Percentiles rank a stretch among this genome's conserved stretches.
phyloP scores from a whole-genome alignment of 2,329 filamentous ascomycete genomes.

The Colletotrichum australisinense region DNA sequence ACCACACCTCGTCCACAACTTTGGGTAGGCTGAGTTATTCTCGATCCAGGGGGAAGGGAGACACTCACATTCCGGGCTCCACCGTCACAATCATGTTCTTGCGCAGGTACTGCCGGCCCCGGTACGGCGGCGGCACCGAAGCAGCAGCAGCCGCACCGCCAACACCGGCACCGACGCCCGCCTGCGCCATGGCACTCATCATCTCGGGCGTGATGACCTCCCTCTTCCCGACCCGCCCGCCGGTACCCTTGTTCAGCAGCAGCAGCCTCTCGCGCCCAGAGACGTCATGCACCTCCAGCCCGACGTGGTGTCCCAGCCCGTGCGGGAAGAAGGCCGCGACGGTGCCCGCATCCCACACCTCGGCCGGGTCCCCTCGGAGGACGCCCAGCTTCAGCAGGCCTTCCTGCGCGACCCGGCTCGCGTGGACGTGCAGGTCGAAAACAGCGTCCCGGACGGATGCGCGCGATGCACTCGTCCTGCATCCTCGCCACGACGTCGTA shows the following conservation, averaged over 20 bases:
- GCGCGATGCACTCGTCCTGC: constrained; percentile 79
- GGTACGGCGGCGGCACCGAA: constrained; percentile 42
- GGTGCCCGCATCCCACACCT: constrained; percentile 64
- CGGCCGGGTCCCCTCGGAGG: constrained; percentile 69
- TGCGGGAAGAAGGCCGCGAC: constrained; percentile 75
- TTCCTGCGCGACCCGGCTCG: constrained; percentile 77
- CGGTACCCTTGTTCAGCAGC: constrained; percentile 39
- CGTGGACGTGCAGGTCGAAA: constrained; percentile 79
- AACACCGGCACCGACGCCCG: constrained; percentile 17
- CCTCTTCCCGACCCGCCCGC: constrained; percentile 52
- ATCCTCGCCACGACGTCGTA: constrained; percentile 84
- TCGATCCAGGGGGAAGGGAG: not conserved
- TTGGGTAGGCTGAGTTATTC: not conserved
- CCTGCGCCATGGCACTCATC: constrained; percentile 43
- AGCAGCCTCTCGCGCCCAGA: constrained; percentile 54
- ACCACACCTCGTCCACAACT: no score
- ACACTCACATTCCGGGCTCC: constrained; percentile 76
- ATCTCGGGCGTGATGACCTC: constrained; percentile 52
- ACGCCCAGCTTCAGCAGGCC: constrained; percentile 80
- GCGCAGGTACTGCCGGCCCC: constrained; percentile 56
- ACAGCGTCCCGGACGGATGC: constrained; percentile 77
- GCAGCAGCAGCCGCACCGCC: constrained; percentile 4
- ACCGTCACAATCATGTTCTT: constrained; percentile 80
- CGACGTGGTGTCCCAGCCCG: constrained; percentile 73
- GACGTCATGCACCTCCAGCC: constrained; percentile 74